Percentiles rank a stretch among this genome's conserved stretches.
Conservation (phyloP, 1,139 yeast genomes). For the Geotrichum aggregatum region DNA sequence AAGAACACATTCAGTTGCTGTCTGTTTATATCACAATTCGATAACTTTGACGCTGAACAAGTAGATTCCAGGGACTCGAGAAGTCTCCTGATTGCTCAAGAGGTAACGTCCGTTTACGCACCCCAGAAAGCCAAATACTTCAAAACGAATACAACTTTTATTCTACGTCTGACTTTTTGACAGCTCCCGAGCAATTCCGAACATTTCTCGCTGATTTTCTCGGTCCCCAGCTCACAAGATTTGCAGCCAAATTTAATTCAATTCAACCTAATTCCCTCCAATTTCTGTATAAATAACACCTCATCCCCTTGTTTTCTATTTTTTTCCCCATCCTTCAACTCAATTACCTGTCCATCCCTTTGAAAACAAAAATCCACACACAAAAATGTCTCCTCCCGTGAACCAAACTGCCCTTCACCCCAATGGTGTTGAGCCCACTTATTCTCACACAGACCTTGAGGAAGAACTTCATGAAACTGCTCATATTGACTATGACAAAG, state of each 20-base stretch:
- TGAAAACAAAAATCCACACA: neutral
- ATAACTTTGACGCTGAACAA: too few species aligned
- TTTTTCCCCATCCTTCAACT: neutral
- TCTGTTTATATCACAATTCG: too few species aligned
- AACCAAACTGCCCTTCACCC: constrained; percentile 44
- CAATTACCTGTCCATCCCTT: neutral
- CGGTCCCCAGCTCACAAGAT: neutral
- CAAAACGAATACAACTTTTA: too few species aligned
- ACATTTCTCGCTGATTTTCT: neutral
- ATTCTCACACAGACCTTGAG: constrained; percentile 40
- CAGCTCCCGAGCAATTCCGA: neutral
- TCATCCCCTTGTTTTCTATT: neutral
- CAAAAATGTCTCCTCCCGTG: constrained; percentile 38
- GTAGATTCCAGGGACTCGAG: too few species aligned
- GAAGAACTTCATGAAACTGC: constrained; percentile 41
- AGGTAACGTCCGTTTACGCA: too few species aligned
- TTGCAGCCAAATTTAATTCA: constrained; percentile 6
- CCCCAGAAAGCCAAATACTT: neutral
- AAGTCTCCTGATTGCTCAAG: too few species aligned
- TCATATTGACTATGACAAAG: constrained; percentile 42
- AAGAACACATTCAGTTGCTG: too few species aligned
- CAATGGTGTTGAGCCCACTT: constrained; percentile 41
- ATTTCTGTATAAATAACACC: neutral
- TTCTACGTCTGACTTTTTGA: too few species aligned
- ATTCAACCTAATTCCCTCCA: neutral